A percentile compares a stretch with the other conserved stretches of the same genome.
Evolutionary conservation across 2,329 filamentous ascomycete species (phyloP).

Genomic region (Penicillium sp.): DNA sequence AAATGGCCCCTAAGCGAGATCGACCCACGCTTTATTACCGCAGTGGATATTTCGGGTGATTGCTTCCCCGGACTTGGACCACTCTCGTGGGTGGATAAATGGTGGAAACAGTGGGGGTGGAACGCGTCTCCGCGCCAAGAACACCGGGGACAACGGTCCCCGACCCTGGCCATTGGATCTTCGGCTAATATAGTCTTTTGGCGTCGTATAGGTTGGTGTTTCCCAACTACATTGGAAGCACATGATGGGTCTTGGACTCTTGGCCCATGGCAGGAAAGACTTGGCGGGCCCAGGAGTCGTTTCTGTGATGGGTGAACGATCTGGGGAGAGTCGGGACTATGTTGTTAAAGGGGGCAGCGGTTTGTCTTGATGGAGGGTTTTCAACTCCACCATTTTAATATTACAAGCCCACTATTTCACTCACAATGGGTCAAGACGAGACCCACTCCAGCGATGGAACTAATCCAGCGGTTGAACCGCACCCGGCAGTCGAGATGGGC

Average conservation of each 20-base stretch:
- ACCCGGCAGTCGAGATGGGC: slow-evolving; percentile 10
- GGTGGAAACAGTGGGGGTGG: neutral
- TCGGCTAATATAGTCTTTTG: neutral
- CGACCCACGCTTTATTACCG: neutral
- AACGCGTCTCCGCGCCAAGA: slow-evolving; percentile 5
- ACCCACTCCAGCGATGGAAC: slow-evolving; percentile 11
- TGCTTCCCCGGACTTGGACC: slow-evolving; percentile 18
- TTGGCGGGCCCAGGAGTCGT: neutral
- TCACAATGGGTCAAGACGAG: slow-evolving; percentile 11
- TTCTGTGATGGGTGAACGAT: neutral
- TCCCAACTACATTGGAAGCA: neutral
- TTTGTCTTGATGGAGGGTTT: neutral
- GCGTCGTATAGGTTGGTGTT: neutral
- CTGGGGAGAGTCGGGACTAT: neutral
- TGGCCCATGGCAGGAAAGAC: neutral
- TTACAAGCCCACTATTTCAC: neutral
- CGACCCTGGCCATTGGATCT: slow-evolving; percentile 1
- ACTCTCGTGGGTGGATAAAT: neutral
- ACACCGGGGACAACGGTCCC: neutral
- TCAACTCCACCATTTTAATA: too few species aligned
- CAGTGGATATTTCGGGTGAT: slow-evolving; percentile 11
- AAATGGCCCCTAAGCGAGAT: neutral
- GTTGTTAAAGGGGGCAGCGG: neutral
- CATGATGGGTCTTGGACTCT: slow-evolving; percentile 1
- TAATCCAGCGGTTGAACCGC: slow-evolving; percentile 2